These are phyloP conservation scores for Austroboletus rostrupii DNA, from an alignment of 1,284 basidiomycete genomes.

Conservation along the genomic window DNA sequence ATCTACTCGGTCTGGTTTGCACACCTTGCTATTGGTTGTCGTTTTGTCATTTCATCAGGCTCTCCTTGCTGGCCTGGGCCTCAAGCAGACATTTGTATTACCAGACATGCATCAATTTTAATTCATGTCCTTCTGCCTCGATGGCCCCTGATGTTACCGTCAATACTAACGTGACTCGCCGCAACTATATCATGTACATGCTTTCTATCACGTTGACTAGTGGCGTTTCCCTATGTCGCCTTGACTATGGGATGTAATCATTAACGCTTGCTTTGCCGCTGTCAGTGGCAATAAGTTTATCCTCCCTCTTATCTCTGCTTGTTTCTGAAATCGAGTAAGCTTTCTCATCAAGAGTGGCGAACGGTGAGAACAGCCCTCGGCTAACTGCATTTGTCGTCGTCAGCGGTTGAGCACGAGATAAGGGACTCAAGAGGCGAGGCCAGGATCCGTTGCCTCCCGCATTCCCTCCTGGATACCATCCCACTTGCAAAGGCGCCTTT, in stretches of 20 bases:
- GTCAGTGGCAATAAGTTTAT: not conserved
- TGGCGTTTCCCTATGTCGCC: not conserved
- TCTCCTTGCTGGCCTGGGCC: constrained; percentile 21
- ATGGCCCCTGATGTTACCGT: constrained; percentile 2
- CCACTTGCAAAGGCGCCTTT: not conserved
- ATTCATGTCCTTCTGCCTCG: constrained; percentile 20
- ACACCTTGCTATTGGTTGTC: constrained; percentile 25
- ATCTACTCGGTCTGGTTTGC: constrained; percentile 27
- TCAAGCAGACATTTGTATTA: constrained; percentile 32
- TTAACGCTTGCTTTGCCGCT: not conserved
- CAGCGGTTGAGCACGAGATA: constrained; percentile 10
- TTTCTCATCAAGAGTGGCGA: not conserved
- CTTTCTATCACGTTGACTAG: not conserved
- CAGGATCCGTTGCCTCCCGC: not conserved
- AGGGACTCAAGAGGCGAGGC: constrained; percentile 9
- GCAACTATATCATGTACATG: constrained; percentile 3
- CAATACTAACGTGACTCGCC: constrained; percentile 6
- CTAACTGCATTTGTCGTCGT: not conserved
- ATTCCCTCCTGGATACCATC: constrained; percentile 5
- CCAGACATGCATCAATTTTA: constrained; percentile 30
- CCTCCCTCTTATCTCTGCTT: constrained; percentile 3
- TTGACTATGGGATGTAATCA: not conserved
- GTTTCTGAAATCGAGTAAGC: not conserved
- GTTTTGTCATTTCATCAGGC: constrained; percentile 28
- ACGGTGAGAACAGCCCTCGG: not conserved